These are phyloP conservation scores for Carex arenaria DNA, from an alignment of 202 grass and related monocot species.

Conservation along the genomic window DNA sequence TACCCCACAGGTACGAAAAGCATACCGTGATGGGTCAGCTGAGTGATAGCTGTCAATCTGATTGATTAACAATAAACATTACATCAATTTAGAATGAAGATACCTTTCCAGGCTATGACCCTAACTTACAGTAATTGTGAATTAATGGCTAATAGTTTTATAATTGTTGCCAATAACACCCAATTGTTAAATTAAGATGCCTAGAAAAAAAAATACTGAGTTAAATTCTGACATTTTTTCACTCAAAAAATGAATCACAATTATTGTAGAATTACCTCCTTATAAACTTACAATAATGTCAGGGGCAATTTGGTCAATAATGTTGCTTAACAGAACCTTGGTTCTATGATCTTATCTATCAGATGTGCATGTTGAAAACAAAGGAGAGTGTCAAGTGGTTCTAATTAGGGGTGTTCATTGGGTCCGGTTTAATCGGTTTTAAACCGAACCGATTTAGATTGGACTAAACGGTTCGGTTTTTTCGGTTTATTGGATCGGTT, in stretches of 20 bases:
- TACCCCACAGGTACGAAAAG: conserved; percentile 76
- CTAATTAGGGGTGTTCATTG: too few relatives aligned
- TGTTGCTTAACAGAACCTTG: not conserved
- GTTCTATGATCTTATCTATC: not conserved
- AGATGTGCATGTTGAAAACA: not conserved
- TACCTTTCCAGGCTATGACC: not conserved
- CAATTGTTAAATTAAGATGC: not conserved
- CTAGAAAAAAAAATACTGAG: not conserved
- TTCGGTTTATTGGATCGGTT: too few relatives aligned
- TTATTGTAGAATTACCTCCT: not conserved
- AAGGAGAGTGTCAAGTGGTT: not conserved
- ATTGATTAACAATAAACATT: conserved; percentile 19
- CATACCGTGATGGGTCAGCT: conserved; percentile 82
- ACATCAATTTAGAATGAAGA: conserved; percentile 1
- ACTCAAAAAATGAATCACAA: not conserved
- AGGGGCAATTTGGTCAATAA: not conserved
- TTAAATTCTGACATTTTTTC: not conserved
- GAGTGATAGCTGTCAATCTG: conserved; percentile 74
- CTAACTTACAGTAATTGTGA: not conserved
- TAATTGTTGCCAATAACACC: not conserved
- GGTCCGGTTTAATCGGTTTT: too few relatives aligned
- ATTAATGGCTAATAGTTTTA: not conserved
- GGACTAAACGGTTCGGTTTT: too few relatives aligned
- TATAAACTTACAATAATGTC: not conserved
- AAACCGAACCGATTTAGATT: too few relatives aligned